A percentile compares a stretch with the other conserved stretches of the same genome.
Evolutionary conservation across 371 early-diverging fungal genomes (phyloP).

Genomic region (Mortierella polycephala): DNA sequence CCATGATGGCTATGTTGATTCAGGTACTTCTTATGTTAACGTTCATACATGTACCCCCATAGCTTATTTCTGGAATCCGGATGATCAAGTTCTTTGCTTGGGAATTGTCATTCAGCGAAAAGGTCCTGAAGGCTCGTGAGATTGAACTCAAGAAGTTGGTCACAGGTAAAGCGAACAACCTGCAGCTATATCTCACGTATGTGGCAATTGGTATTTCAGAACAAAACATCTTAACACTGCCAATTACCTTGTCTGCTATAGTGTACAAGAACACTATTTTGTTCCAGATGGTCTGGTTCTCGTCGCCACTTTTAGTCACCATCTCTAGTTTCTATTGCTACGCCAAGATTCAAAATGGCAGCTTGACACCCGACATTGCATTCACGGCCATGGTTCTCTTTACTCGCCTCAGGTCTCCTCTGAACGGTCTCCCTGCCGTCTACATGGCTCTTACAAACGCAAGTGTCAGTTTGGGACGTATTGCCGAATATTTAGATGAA

Average conservation of each 20-base stretch:
- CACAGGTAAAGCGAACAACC: slow-evolving; percentile 26
- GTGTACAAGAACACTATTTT: slow-evolving; percentile 57
- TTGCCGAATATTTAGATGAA: slow-evolving; percentile 65
- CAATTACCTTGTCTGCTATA: neutral
- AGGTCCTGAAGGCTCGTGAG: slow-evolving; percentile 60
- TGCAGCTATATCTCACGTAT: neutral
- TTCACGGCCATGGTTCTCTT: slow-evolving; percentile 72
- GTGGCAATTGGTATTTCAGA: neutral
- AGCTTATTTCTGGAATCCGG: slow-evolving; percentile 75
- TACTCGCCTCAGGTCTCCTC: slow-evolving; percentile 63
- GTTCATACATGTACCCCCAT: slow-evolving; percentile 13
- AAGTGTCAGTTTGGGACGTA: slow-evolving; percentile 65
- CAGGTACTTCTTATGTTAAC: neutral
- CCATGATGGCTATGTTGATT: neutral
- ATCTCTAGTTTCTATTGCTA: slow-evolving; percentile 66
- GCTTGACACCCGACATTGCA: slow-evolving; percentile 70
- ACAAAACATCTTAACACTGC: neutral
- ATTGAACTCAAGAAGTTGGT: slow-evolving; percentile 63
- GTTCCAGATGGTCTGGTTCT: slow-evolving; percentile 56
- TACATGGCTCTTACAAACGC: slow-evolving; percentile 66
- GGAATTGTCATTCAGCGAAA: slow-evolving; percentile 67
- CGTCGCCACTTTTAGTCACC: slow-evolving; percentile 68
- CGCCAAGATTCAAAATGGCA: slow-evolving; percentile 64
- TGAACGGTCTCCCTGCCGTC: slow-evolving; percentile 67
- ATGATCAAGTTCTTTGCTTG: slow-evolving; percentile 81